Base-by-base conservation (phyloP, 352 stramenopile genomes). In the Globisporangium okanoganense region DNA sequence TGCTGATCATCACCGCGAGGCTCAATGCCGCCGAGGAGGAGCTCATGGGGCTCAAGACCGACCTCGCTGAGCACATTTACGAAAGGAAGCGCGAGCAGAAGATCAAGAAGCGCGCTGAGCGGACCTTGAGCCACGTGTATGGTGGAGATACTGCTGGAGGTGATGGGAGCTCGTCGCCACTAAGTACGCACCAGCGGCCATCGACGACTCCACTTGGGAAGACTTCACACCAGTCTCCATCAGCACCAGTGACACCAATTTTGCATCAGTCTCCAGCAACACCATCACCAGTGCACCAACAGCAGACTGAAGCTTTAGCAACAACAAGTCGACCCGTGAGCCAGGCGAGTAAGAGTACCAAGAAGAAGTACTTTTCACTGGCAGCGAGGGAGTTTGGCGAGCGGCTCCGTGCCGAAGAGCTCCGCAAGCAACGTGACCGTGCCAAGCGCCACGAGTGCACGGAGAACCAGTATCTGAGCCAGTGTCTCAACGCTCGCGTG, bases 11-110 rank as follows among this genome's bases (percentile, higher is more conserved):
- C 2, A 80, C 73, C 0, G 76, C 79, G 25, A 72, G 78, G 0
- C 72, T 92, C 12, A 70, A 72, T 22, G 69, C 53, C 0, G 66
- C 78, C 1, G 68, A 88, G 57, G 40, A 80, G 0, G 82, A 90
- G 58, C 73, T 88, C 43, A 79, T 78, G 74, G 64, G 29, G 31
- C 69, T 92, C 38, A 80, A 81, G 16, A 82, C 71, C 14, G 78
- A 87, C 40, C 57, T 88, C 25, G 77, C 71, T 6, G 82, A 92
- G 50, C 71, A 86, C 44, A 85, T 88, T 56, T 87, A 85, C 59
- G 78, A 87, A 14, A 85, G 78, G 62, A 76, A 72, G 22, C 65
- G 74, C 6, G 74, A 80, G n/a, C 65, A 82, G 16, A 70, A 73
- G 22, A 67, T 55, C 24, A 55, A 84, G 29, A 75, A 78, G 49